These are phyloP conservation scores for Corchorus capsularis DNA, from an alignment of 345 rosid species.

Conservation along the genomic window DNA sequence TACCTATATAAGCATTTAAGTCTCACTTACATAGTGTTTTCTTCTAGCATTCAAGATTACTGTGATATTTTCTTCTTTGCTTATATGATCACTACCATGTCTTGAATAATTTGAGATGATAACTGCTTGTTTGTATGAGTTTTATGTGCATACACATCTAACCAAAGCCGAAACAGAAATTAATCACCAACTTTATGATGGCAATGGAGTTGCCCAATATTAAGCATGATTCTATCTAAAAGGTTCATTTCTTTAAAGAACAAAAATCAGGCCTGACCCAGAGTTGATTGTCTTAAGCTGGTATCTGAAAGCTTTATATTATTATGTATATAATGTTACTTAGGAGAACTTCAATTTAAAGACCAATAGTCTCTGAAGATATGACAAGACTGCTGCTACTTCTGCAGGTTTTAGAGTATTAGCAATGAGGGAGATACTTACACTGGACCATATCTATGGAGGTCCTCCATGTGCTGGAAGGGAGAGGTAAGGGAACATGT, in stretches of 20 bases:
- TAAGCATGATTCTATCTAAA: neutral
- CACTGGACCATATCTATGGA: slow-evolving; percentile 68
- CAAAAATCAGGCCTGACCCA: neutral
- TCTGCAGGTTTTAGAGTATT: slow-evolving; percentile 90
- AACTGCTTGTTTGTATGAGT: neutral
- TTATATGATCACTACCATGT: neutral
- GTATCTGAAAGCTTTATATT: too few relatives aligned
- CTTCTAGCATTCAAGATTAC: too few relatives aligned
- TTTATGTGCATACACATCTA: neutral
- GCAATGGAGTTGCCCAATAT: too few relatives aligned
- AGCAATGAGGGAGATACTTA: slow-evolving; percentile 78
- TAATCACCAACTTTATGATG: neutral
- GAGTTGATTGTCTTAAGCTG: too few relatives aligned
- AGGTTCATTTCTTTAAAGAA: neutral
- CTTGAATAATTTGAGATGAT: neutral
- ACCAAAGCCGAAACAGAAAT: neutral
- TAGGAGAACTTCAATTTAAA: neutral
- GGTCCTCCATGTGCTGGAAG: slow-evolving; percentile 91
- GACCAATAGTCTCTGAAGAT: too few relatives aligned
- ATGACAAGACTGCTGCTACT: neutral
- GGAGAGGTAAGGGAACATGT: slow-evolving; percentile 63
- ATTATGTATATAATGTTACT: too few relatives aligned
- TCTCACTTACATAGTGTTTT: too few relatives aligned
- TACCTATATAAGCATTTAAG: too few relatives aligned
- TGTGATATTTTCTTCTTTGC: too few relatives aligned